These are phyloP conservation scores for Oryza glaberrima DNA, from an alignment of 176 grass and related monocot species.

Conservation along the genomic window DNA sequence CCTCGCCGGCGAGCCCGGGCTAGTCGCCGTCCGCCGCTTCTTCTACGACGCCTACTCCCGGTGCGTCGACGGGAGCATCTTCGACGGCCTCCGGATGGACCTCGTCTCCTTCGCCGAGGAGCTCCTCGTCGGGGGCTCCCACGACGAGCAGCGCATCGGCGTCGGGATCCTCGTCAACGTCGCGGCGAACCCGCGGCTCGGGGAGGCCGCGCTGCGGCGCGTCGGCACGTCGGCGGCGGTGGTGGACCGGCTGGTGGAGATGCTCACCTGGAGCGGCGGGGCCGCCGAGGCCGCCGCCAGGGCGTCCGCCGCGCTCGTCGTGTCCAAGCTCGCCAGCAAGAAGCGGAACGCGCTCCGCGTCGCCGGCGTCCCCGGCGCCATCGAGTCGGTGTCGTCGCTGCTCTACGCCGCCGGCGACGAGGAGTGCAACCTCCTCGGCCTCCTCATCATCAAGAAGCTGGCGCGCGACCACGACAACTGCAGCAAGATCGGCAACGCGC, in stretches of 20 bases:
- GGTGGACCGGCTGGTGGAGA: slow-evolving; percentile 65
- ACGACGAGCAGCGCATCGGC: slow-evolving; percentile 69
- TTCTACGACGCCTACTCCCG: slow-evolving; percentile 85
- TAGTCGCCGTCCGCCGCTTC: slow-evolving; percentile 61
- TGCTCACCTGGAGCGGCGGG: slow-evolving; percentile 61
- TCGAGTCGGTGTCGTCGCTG: slow-evolving; percentile 71
- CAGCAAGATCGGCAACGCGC: slow-evolving; percentile 64
- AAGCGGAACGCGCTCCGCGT: slow-evolving; percentile 62
- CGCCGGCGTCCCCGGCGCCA: slow-evolving; percentile 52
- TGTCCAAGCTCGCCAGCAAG: slow-evolving; percentile 74
- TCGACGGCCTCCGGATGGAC: slow-evolving; percentile 77
- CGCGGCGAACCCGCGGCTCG: slow-evolving; percentile 24
- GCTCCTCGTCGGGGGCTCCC: slow-evolving; percentile 53
- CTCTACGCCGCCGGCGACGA: slow-evolving; percentile 39
- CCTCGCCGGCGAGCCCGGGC: slow-evolving; percentile 51
- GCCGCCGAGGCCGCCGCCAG: slow-evolving; percentile 41
- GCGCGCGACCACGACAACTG: slow-evolving; percentile 74
- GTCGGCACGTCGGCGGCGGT: slow-evolving; percentile 49
- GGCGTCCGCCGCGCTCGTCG: slow-evolving; percentile 59
- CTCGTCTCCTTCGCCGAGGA: slow-evolving; percentile 72
- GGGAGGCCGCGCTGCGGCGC: slow-evolving; percentile 45
- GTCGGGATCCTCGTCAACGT: slow-evolving; percentile 58
- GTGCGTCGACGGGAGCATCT: slow-evolving; percentile 64
- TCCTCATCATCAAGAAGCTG: slow-evolving; percentile 81
- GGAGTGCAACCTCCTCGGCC: slow-evolving; percentile 68